These are phyloP conservation scores for Colletotrichum melonis DNA, from an alignment of 2,329 filamentous ascomycete genomes.

Conservation along the genomic window DNA sequence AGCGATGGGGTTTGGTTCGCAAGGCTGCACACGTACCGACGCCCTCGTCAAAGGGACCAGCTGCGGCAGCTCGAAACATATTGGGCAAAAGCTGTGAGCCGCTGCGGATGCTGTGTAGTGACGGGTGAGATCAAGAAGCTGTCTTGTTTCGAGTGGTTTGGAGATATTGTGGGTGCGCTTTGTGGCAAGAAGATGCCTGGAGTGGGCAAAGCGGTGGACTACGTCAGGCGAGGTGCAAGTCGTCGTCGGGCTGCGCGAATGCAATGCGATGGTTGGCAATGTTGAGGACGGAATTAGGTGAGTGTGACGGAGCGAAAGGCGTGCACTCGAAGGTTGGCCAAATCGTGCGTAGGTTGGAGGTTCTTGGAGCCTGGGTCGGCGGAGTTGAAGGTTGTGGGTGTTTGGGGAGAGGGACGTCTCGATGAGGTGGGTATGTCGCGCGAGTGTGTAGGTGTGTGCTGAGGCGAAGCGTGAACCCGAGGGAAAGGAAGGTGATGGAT, in stretches of 20 bases:
- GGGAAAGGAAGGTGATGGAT: background rate
- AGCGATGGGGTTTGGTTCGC: background rate
- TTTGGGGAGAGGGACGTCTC: background rate
- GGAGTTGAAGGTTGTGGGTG: background rate
- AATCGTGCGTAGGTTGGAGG: background rate
- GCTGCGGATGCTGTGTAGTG: slow-evolving; percentile 17
- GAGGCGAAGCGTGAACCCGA: background rate
- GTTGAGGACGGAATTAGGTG: background rate
- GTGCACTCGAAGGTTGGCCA: background rate
- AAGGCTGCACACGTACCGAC: slow-evolving; percentile 59
- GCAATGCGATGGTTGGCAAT: background rate
- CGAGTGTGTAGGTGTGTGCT: background rate
- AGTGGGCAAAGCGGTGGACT: background rate
- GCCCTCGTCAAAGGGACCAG: slow-evolving; percentile 68
- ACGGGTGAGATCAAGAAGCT: background rate
- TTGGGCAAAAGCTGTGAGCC: slow-evolving; percentile 41
- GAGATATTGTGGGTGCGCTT: background rate
- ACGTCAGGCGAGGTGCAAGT: background rate
- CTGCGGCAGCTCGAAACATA: slow-evolving; percentile 70
- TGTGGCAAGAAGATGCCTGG: background rate
- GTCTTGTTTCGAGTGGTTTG: background rate
- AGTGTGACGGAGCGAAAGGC: background rate
- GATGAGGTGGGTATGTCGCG: background rate
- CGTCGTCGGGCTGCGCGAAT: background rate
- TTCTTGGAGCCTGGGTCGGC: slow-evolving; percentile 16